phyloP scores from a whole-genome alignment of 75 land plant species.

The Gnetum montanum region DNA sequence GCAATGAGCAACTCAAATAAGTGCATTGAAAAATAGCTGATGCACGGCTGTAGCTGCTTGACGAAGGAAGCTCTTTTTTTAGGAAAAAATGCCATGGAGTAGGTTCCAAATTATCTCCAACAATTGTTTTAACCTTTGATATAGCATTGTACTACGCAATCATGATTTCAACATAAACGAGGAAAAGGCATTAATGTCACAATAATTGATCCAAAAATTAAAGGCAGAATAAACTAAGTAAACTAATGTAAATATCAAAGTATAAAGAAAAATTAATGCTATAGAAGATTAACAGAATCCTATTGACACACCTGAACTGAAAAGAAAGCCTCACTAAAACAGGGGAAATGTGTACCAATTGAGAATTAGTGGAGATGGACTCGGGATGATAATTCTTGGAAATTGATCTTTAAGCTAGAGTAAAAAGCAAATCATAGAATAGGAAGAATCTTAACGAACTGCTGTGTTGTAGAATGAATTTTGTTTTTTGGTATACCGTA shows the following conservation, averaged over 20 bases:
- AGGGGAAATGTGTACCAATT: too few relatives aligned
- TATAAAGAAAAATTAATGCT: background rate
- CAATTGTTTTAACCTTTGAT: conserved; percentile 32
- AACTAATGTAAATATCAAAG: background rate
- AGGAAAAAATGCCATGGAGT: conserved; percentile 68
- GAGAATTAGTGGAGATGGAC: too few relatives aligned
- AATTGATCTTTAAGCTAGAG: too few relatives aligned
- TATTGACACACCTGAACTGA: too few relatives aligned
- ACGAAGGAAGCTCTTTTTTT: conserved; percentile 2
- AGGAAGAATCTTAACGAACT: too few relatives aligned
- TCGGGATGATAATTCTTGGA: too few relatives aligned
- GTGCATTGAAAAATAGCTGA: conserved; percentile 22
- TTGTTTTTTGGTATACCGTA: too few relatives aligned
- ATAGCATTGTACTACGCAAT: conserved; percentile 4
- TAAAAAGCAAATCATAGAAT: too few relatives aligned
- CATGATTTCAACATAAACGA: background rate
- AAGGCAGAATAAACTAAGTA: background rate
- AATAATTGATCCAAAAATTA: background rate
- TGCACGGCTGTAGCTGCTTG: background rate
- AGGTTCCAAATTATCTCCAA: conserved; percentile 59
- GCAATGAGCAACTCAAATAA: conserved; percentile 14
- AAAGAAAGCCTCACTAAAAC: too few relatives aligned
- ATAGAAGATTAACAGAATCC: background rate
- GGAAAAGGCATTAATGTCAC: background rate
- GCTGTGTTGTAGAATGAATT: too few relatives aligned